phyloP scores from a whole-genome alignment of 768 basidiomycete species.

The Tremella yokohamensis region DNA sequence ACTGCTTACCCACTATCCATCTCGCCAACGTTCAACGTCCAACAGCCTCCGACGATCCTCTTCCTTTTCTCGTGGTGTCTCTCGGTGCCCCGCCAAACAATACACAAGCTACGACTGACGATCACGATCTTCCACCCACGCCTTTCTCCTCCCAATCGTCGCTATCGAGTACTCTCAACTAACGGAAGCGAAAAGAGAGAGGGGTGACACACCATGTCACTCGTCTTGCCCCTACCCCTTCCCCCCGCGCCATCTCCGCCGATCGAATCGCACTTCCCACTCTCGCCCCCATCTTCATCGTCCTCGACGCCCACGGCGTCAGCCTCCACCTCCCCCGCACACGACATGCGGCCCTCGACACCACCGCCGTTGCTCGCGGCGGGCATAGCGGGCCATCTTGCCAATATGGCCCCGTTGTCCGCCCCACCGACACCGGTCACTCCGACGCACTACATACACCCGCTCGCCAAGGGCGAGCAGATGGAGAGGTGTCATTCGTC shows the following conservation, averaged over 20 bases:
- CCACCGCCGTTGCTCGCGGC: not conserved
- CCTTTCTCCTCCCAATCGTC: too few relatives aligned
- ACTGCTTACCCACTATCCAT: too few relatives aligned
- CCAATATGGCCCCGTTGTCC: slow-evolving; percentile 28
- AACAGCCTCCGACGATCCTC: too few relatives aligned
- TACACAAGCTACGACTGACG: too few relatives aligned
- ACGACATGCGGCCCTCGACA: slow-evolving; percentile 6
- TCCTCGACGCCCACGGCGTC: slow-evolving; percentile 15
- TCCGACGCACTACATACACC: slow-evolving; percentile 26
- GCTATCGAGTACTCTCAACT: too few relatives aligned
- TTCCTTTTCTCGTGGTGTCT: too few relatives aligned
- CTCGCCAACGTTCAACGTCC: too few relatives aligned
- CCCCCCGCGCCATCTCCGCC: not conserved
- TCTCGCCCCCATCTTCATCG: slow-evolving; percentile 14
- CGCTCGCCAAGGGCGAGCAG: slow-evolving; percentile 7
- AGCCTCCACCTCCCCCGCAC: slow-evolving; percentile 11
- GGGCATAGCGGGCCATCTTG: too few relatives aligned
- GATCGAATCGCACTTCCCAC: slow-evolving; percentile 20
- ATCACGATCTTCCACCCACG: too few relatives aligned
- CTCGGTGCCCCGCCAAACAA: too few relatives aligned
- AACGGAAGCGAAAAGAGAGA: too few relatives aligned
- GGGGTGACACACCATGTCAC: too few relatives aligned
- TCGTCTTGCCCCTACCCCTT: not conserved
- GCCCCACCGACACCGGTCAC: slow-evolving; percentile 44
- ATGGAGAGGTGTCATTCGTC: slow-evolving; percentile 43